Evolutionary conservation across 2,329 filamentous ascomycete species (phyloP), one percentile per base, ranked within the genome.

Genomic region (Neoascochyta sp.): DNA sequence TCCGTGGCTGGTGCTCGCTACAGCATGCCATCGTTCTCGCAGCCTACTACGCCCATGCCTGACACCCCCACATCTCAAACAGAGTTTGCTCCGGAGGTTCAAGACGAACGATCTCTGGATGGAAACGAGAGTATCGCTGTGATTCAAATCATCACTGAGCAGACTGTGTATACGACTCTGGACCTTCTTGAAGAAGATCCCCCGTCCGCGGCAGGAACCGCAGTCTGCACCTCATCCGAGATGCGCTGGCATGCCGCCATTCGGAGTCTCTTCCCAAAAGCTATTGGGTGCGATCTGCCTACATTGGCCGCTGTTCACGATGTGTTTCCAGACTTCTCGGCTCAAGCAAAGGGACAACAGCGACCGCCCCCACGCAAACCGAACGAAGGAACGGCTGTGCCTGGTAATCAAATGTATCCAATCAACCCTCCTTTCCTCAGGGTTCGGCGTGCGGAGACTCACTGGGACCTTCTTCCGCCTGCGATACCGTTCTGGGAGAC

Each of bases 401-500:
- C 53, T 3, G 44, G 54, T 5, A 47, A 52, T 22, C 56, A 60
- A 22, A 45, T 61, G 32, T 49, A 53, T 21, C 48, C 43, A n/a
- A 75, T 92, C 2, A 74, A 76, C 2, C 68, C 79, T 1, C 85
- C 86, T 2, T 81, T 85, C 49, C 66, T 92, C 20, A 80, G 86
- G 43, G 69, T 93, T 8, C 80, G 81, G 27, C 74, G 86, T 30
- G 76, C 79, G 12, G 82, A 87, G 21, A 72, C 73, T 2, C 76
- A 75, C 26, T 74, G 88, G 33, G 86, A 87, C 8, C 69, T 93
- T 21, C 68, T 90, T 13, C 83, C 86, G 2, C 76, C 85, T 1
- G 82, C 84, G 0, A 67, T 90, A 12, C 67, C 74, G 1, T 94
- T 92, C 52, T 93, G 86, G 87, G 86, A 92, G 53, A 80, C 81